phyloP scores from a whole-genome alignment of 768 basidiomycete genomes.

The Naganishia kalamii region DNA sequence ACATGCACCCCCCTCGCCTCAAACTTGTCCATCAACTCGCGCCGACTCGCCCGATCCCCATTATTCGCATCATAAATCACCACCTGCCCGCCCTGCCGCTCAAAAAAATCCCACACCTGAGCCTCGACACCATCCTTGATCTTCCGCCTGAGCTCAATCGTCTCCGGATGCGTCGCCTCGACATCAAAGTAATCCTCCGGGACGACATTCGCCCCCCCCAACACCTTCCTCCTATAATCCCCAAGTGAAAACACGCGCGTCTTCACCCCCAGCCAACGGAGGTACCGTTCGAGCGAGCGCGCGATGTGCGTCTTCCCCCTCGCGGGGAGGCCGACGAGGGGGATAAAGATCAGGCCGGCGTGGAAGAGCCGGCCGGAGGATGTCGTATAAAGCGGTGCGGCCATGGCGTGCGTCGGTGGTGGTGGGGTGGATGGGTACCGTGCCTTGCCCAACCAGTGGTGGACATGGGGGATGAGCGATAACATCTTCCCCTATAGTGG shows the following conservation, averaged over 20 bases:
- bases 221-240: conserved; percentile 81
- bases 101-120: conserved; percentile 81
- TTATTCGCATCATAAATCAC: conserved; percentile 99
- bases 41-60: conserved; percentile 62
- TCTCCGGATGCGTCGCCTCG: conserved; percentile 65
- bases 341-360: conserved; percentile 81
- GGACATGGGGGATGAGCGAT: too few relatives aligned
- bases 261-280: conserved; percentile 96
- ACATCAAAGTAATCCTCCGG: conserved; percentile 88
- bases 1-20: conserved; percentile 83
- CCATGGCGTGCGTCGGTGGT: conserved; percentile 59
- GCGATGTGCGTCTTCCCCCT: conserved; percentile 96
- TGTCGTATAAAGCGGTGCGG: conserved; percentile 91
- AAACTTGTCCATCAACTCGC: conserved; percentile 73
- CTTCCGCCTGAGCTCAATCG: conserved; percentile 65
- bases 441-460: too few relatives aligned
- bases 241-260: conserved; percentile 90
- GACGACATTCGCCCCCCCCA: conserved; percentile 79
- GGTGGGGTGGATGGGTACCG: not conserved
- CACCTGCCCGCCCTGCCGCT: conserved; percentile 72
- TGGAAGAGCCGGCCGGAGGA: conserved; percentile 52
- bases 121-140: conserved; percentile 80
- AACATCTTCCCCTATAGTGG: too few relatives aligned
- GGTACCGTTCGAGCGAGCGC: conserved; percentile 88
- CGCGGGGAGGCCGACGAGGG: conserved; percentile 48